Evolutionary conservation across 495 filamentous ascomycete genomes (phyloP), one percentile per base, ranked within the genome.

Genomic region (Aspergillus haitiensis): DNA sequence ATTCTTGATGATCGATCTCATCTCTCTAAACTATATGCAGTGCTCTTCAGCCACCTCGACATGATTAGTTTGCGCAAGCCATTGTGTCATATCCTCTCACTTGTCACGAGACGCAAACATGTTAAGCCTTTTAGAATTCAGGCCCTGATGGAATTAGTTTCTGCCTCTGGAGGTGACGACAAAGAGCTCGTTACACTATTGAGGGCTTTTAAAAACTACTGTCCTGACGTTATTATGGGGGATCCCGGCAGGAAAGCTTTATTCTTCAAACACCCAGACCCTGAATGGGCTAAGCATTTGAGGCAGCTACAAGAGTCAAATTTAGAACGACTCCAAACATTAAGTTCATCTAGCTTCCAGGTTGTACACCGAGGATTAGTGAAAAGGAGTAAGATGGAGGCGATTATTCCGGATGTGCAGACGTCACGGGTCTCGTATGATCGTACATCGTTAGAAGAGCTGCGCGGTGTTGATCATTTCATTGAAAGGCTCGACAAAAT

Each of bases 101-200:
- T 90, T 11, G 83, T 94, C 39, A 96, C 92, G 18, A 78, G 89
- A 47, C 85, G 92, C n/a, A 92, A 88, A 65, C 91, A 96, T 72
- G 92, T 97, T 40, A 85, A 86, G 60, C 90, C 91, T 3, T 93
- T 91, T 64, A 78, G 92, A 55, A 92, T 96, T 35, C 92, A 96
- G 63, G 75, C 84, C 46, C 75, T 97, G 78, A 93, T 79, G 77
- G 90, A 84, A 45, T 46, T 77, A 33, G 66, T 78, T 27, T 71
- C 65, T 52, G 65, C 61, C 63, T 62, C 72, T 6, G 71, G 72
- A 50, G 75, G 76, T 1, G 86, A 87, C 59, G 92, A 96, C 56
- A 89, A 87, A 49, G 84, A 86, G 47, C 73, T 96, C 40, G 77
- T 87, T 31, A 87, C 87, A n/a, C 78, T 97, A n/a, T 78, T 96